Evolutionary conservation across 768 basidiomycete genomes (phyloP), one percentile per base, ranked within the genome.

Genomic region (Trametopsis cervina): DNA sequence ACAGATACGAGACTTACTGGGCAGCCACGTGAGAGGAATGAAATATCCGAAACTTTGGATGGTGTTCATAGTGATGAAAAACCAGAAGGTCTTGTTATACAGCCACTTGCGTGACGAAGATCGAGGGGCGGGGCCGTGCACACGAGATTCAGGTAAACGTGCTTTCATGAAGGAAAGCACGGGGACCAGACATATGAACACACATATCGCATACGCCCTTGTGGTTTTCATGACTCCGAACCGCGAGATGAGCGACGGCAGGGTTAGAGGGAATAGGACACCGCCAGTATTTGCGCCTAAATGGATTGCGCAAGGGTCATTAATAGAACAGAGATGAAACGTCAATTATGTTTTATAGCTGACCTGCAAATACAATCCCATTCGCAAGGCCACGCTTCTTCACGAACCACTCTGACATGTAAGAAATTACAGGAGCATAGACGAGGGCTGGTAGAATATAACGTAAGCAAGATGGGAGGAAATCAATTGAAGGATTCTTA

Each of bases 351-450:
- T 13, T 25, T 11, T n/a, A 6, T 3, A n/a, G 12, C 40, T 35
- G 33, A 49, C 60, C 64, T 25, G 61, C 64, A 33, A 60, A 66
- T 20, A 64, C 57, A 35, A 63, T 58, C 4, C 66, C 64, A 33
- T 61, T 63, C 6, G 66, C 64, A n/a, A 66, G 44, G 5, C 63
- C 65, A 13, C 63, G 54, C 1, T 59, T 57, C n/a, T 53, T 41
- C 20, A 59, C 58, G 50, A 68, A 66, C 63, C 66, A 66, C 47
- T 66, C 63, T 15, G 62, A 56, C 42, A 66, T 46, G 48, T 60
- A 62, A 3, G 55, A 53, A 18, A 66, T 48, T 44, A 59, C 58
- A 23, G 63, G 65, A 25, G 57, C 50, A 47, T 66, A 63, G 1
- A 60, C 44, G 11, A 66, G 50, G 17, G 60, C 60, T 62, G 42